These are phyloP conservation scores for Punica granatum DNA, from an alignment of 345 rosid species.

Conservation along the genomic window DNA sequence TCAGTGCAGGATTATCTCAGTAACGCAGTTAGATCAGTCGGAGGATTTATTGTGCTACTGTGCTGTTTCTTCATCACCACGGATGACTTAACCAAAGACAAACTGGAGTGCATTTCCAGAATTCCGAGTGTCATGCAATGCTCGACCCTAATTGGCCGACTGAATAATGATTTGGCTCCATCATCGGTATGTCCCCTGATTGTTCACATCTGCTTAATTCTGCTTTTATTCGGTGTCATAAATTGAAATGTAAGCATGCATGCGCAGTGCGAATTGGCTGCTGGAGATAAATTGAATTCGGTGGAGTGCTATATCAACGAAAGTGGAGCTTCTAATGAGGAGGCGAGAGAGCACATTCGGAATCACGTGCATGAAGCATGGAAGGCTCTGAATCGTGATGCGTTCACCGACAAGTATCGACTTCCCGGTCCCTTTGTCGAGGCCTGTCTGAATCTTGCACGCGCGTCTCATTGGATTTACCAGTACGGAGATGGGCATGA, in stretches of 20 bases:
- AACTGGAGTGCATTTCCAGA: background rate
- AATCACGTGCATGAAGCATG: conserved; percentile 5
- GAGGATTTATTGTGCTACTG: conserved; percentile 3
- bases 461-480: conserved; percentile 14
- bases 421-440: background rate
- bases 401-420: background rate
- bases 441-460: conserved; percentile 7
- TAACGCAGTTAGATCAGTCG: conserved; percentile 8
- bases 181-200: conserved; percentile 7
- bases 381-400: conserved; percentile 9
- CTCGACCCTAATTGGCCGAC: conserved; percentile 2
- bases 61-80: conserved; percentile 2
- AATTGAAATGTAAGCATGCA: background rate
- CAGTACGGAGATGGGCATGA: conserved; percentile 15
- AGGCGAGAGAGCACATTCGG: conserved; percentile 3
- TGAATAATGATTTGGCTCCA: conserved; percentile 12
- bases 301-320: conserved; percentile 15
- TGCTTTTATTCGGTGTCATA: too few species aligned
- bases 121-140: conserved; percentile 5
- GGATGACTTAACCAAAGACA: conserved; percentile 3
- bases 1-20: conserved; percentile 8
- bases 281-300: conserved; percentile 10
- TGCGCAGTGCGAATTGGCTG: conserved; percentile 6
- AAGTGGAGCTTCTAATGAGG: conserved; percentile 6
- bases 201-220: too few species aligned